Conservation (phyloP, 306 rosid species). For the Ceratonia siliqua region DNA sequence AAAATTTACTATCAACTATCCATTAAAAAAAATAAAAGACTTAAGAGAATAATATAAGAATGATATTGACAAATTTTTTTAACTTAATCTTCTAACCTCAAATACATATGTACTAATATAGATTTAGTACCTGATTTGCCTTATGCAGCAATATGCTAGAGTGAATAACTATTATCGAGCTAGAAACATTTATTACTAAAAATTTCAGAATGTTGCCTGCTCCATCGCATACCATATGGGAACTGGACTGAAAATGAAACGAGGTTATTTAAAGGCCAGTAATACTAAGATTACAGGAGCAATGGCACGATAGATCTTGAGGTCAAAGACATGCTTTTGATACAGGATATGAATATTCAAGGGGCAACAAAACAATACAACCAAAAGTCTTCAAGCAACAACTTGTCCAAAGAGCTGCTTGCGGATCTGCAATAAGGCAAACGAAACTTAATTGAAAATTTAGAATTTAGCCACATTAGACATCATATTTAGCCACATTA, state of each 20-base stretch:
- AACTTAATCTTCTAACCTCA: no score
- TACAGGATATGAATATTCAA: slow-evolving; percentile 37
- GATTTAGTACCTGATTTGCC: not conserved
- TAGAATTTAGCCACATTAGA: not conserved
- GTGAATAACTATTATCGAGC: not conserved
- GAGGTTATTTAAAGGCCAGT: slow-evolving; percentile 31
- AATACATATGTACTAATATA: no score
- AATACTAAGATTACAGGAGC: slow-evolving; percentile 27
- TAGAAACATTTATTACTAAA: slow-evolving; percentile 33
- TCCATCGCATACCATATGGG: slow-evolving; percentile 33
- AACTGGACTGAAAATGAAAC: slow-evolving; percentile 30
- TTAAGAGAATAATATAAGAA: no score
- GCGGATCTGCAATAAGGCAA: slow-evolving; percentile 69
- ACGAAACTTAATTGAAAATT: slow-evolving; percentile 21
- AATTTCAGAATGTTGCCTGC: slow-evolving; percentile 8
- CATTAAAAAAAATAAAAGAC: no score
- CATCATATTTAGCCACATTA: not conserved
- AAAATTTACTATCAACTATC: no score
- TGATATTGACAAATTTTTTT: no score
- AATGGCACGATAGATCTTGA: slow-evolving; percentile 35
- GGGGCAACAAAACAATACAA: slow-evolving; percentile 33
- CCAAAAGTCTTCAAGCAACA: slow-evolving; percentile 55
- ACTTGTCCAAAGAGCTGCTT: slow-evolving; percentile 67
- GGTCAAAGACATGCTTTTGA: slow-evolving; percentile 30
- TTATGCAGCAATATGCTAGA: not conserved